Evolutionary conservation across 2,329 filamentous ascomycete genomes (phyloP).

Genomic region (Curvularia lunata): DNA sequence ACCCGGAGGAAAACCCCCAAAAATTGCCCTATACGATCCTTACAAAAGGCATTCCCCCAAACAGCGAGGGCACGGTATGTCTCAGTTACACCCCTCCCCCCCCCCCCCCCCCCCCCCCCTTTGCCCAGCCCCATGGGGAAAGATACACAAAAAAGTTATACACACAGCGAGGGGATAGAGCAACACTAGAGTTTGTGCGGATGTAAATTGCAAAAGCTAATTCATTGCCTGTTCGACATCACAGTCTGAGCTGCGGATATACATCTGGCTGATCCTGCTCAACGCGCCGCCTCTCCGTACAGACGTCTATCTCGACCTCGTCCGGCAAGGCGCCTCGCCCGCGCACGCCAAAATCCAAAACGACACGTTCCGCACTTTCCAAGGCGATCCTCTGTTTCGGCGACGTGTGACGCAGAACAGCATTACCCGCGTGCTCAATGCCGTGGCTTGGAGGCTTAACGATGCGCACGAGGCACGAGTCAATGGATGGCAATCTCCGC

Average conservation of each 20-base stretch:
- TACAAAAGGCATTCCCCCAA: no score
- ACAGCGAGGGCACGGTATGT: no score
- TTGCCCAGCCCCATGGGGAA: neutral
- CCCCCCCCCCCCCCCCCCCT: neutral
- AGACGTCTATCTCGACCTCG: slow-evolving; percentile 84
- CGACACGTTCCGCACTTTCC: slow-evolving; percentile 95
- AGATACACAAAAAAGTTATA: neutral
- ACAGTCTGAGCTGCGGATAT: slow-evolving; percentile 90
- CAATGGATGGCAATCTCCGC: slow-evolving; percentile 59
- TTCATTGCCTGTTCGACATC: neutral
- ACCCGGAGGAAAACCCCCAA: no score
- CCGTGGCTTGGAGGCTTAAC: slow-evolving; percentile 90
- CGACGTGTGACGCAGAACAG: slow-evolving; percentile 94
- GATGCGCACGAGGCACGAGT: slow-evolving; percentile 71
- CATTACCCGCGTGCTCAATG: slow-evolving; percentile 91
- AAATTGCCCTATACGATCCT: no score
- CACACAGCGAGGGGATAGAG: neutral
- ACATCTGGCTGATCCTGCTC: slow-evolving; percentile 93
- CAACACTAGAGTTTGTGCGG: neutral
- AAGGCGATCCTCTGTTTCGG: slow-evolving; percentile 96
- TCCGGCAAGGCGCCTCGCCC: slow-evolving; percentile 91
- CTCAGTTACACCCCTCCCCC: no score
- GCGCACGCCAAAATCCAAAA: slow-evolving; percentile 98
- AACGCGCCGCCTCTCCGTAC: slow-evolving; percentile 85
- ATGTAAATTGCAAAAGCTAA: neutral